A percentile compares a stretch with the other conserved stretches of the same genome.
Evolutionary conservation across 495 filamentous ascomycete species (phyloP).

Genomic region (Pyrenula aspistea): DNA sequence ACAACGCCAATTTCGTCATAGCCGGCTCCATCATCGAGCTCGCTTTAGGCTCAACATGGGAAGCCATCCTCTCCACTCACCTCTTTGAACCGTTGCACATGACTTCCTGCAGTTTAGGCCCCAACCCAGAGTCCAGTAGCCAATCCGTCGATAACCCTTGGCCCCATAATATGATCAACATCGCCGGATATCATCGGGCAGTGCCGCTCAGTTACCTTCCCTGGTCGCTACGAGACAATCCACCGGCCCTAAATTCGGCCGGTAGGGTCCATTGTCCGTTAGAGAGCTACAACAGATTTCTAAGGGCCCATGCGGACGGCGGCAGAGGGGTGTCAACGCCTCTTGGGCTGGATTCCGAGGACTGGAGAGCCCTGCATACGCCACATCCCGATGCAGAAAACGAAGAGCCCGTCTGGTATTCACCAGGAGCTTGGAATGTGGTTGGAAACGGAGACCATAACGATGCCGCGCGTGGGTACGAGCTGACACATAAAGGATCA

Average conservation of each 20-base stretch:
- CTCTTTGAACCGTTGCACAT: neutral
- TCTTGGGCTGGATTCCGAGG: neutral
- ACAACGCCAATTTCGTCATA: neutral
- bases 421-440: neutral
- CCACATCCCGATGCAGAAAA: neutral
- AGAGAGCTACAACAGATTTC: neutral
- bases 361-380: neutral
- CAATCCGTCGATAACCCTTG: neutral
- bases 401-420: neutral
- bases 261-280: neutral
- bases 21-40: neutral
- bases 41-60: neutral
- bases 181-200: neutral
- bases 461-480: neutral
- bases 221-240: neutral
- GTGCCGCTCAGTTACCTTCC: neutral
- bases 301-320: neutral
- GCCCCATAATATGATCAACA: neutral
- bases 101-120: neutral
- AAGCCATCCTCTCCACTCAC: neutral
- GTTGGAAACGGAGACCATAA: neutral
- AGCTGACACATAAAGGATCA: neutral
- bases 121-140: neutral
- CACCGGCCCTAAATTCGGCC: neutral
- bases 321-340: neutral